Percentiles rank a stretch among this genome's conserved stretches.
Conservation (phyloP, 805 yeast species). For the Ogataea neopini region DNA sequence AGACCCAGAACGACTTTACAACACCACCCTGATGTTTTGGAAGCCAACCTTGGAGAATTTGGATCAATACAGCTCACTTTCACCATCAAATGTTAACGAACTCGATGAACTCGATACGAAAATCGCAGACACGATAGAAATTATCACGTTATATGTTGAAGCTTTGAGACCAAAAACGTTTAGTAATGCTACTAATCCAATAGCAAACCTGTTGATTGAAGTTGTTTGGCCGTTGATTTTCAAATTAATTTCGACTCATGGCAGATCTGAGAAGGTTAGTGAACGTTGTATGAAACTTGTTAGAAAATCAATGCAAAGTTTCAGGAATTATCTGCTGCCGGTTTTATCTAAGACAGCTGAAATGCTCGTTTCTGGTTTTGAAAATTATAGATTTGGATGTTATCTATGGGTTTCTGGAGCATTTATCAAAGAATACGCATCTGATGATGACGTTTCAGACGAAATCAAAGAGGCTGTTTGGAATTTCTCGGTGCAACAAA, state of each 20-base stretch:
- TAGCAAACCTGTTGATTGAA: conserved; percentile 53
- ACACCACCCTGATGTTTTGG: conserved; percentile 62
- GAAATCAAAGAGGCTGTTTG: conserved; percentile 62
- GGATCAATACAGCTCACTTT: conserved; percentile 19
- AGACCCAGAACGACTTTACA: conserved; percentile 47
- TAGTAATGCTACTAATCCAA: conserved; percentile 45
- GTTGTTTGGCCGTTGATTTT: conserved; percentile 59
- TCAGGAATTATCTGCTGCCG: conserved; percentile 55
- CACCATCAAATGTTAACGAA: conserved; percentile 16
- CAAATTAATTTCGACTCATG: conserved; percentile 51
- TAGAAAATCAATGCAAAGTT: conserved; percentile 63
- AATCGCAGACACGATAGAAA: conserved; percentile 75
- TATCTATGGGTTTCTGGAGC: conserved; percentile 90
- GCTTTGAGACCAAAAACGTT: conserved; percentile 50
- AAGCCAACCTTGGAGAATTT: conserved; percentile 60
- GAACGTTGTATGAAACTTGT: conserved; percentile 74
- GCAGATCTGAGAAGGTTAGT: conserved; percentile 61
- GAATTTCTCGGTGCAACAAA: conserved; percentile 71
- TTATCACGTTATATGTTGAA: conserved; percentile 59
- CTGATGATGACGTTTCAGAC: conserved; percentile 39
- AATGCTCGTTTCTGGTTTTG: conserved; percentile 68
- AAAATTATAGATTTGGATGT: conserved; percentile 70
- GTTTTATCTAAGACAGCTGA: conserved; percentile 66
- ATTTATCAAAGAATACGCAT: conserved; percentile 70
- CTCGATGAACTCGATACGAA: conserved; percentile 41